These are phyloP conservation scores for Alopecurus myosuroides DNA, from an alignment of 176 grass and related monocot genomes.

Conservation along the genomic window DNA sequence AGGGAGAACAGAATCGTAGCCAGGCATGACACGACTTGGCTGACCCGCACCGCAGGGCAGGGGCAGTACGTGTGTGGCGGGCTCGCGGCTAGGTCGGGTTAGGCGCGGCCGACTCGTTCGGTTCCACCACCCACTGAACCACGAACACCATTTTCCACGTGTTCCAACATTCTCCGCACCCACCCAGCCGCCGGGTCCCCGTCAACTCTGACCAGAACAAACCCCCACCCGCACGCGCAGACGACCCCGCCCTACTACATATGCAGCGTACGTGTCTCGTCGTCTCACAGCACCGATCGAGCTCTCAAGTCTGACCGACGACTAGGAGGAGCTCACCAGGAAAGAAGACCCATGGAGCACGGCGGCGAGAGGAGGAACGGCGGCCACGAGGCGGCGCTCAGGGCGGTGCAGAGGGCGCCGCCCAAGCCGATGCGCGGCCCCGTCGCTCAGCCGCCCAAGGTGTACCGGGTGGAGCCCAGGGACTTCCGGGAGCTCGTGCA, in stretches of 20 bases:
- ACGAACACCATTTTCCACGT: constrained; percentile 23
- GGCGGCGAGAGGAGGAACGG: neutral
- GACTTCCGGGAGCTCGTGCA: constrained; percentile 61
- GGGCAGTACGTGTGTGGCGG: neutral
- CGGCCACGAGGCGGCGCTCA: constrained; percentile 8
- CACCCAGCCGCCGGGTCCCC: neutral
- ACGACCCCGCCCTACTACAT: neutral
- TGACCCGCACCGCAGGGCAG: neutral
- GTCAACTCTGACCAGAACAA: neutral
- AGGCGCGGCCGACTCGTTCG: neutral
- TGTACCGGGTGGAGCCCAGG: constrained; percentile 53
- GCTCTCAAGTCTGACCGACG: neutral
- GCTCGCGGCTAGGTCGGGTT: neutral
- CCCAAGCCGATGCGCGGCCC: constrained; percentile 6
- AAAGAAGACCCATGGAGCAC: constrained; percentile 14
- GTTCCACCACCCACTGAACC: constrained; percentile 1
- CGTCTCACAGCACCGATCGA: neutral
- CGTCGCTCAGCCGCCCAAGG: constrained; percentile 14
- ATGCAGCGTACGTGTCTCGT: neutral
- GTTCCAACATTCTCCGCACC: constrained; percentile 9
- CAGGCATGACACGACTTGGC: neutral
- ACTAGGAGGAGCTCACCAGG: neutral
- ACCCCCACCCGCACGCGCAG: neutral
- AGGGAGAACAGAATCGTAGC: neutral
- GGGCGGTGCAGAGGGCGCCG: constrained; percentile 25